Evolutionary conservation across 176 grass and related monocot species (phyloP).

Genomic region (Phyllostachys edulis): DNA sequence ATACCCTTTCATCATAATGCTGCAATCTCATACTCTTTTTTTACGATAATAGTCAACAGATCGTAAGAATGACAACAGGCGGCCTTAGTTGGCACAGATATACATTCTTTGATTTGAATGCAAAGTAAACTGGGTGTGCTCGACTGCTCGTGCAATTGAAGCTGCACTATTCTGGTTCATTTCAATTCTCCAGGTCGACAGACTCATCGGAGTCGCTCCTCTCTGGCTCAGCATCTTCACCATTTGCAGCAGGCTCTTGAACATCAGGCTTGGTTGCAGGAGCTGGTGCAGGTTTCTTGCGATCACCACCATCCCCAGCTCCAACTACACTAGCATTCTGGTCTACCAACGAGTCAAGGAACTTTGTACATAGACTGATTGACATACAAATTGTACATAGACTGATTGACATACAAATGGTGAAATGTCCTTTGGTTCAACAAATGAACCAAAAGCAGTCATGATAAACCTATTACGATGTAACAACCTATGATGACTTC

Average conservation of each 20-base stretch:
- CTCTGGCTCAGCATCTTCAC: constrained; percentile 58
- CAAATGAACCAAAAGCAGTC: background rate
- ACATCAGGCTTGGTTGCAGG: constrained; percentile 52
- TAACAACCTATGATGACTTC: background rate
- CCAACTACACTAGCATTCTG: constrained; percentile 45
- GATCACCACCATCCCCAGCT: constrained; percentile 43
- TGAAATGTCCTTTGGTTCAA: background rate
- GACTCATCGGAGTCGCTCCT: constrained; percentile 83
- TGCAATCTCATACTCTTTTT: background rate
- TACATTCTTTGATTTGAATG: background rate
- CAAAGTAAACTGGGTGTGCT: background rate
- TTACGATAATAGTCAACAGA: background rate
- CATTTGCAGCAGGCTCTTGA: constrained; percentile 48
- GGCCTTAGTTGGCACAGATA: background rate
- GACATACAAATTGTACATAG: background rate
- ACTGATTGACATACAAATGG: background rate
- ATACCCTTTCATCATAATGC: background rate
- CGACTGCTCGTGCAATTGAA: background rate
- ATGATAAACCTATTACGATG: background rate
- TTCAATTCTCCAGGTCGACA: constrained; percentile 53
- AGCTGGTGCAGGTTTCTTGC: constrained; percentile 52
- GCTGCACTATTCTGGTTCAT: background rate
- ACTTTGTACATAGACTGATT: background rate
- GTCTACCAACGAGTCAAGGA: constrained; percentile 49
- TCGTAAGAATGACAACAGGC: background rate